These are phyloP conservation scores for Westerdykella ornata DNA, from an alignment of 2,329 filamentous ascomycete genomes.

Conservation along the genomic window DNA sequence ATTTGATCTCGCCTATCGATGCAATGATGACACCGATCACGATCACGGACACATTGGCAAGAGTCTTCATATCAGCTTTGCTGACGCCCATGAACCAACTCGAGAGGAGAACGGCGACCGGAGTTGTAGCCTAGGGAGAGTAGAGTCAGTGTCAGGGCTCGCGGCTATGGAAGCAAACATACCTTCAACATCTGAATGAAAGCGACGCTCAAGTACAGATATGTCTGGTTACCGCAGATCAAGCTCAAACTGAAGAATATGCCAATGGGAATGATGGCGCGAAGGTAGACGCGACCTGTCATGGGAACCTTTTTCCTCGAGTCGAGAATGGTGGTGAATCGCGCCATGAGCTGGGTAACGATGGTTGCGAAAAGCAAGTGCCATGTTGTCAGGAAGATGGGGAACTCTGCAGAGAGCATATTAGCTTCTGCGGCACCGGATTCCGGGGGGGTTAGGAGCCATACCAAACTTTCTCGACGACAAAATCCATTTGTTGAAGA, in stretches of 20 bases:
- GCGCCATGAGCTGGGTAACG: conserved; percentile 89
- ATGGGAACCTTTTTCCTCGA: conserved; percentile 95
- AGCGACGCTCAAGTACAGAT: conserved; percentile 88
- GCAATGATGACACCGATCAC: conserved; percentile 92
- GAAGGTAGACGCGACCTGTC: conserved; percentile 87
- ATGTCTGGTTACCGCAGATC: conserved; percentile 94
- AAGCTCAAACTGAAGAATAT: conserved; percentile 91
- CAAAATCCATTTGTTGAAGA: conserved; percentile 99
- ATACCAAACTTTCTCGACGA: conserved; percentile 69
- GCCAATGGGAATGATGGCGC: conserved; percentile 90
- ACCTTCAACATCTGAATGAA: conserved; percentile 99
- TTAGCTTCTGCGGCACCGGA: conserved; percentile 34
- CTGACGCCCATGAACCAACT: conserved; percentile 84
- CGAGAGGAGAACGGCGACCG: conserved; percentile 83
- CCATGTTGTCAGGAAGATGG: conserved; percentile 77
- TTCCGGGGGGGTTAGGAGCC: conserved; percentile 14
- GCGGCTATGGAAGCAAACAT: conserved; percentile 8
- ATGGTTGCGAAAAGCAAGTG: conserved; percentile 88
- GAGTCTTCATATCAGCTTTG: conserved; percentile 74
- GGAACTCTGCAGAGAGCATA: conserved; percentile 44
- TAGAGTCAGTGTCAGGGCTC: conserved; percentile 8
- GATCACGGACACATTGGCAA: conserved; percentile 90
- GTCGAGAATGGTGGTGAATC: conserved; percentile 83
- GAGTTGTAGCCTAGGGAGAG: conserved; percentile 69
- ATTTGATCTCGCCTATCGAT: conserved; percentile 91